A percentile compares a stretch with the other conserved stretches of the same genome.
Conservation (phyloP, 768 basidiomycete genomes). For the Suillus americanus region DNA sequence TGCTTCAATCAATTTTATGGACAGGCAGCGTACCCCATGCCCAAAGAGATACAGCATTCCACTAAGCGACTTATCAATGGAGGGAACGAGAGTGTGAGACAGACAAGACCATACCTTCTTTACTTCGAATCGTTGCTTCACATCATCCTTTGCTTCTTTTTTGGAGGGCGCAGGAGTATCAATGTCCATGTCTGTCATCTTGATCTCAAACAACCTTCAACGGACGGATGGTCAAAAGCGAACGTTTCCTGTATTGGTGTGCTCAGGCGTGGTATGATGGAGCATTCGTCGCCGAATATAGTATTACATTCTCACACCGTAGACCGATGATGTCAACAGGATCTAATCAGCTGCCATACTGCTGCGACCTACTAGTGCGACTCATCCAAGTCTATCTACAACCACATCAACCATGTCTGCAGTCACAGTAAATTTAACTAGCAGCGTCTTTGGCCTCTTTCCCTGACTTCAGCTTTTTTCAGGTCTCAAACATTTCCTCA, state of each 20-base stretch:
- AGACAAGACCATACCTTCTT: constrained; percentile 75
- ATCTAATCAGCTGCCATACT: not conserved
- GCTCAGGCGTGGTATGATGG: not conserved
- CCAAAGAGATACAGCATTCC: constrained; percentile 99
- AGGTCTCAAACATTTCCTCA: constrained; percentile 75
- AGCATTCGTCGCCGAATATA: not conserved
- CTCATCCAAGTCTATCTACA: not conserved
- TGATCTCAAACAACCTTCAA: constrained; percentile 8
- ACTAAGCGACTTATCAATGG: constrained; percentile 47
- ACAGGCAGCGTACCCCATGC: constrained; percentile 77
- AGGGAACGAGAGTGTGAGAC: constrained; percentile 3
- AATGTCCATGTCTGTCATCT: constrained; percentile 72
- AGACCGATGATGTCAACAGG: not conserved
- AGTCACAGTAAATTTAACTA: constrained; percentile 37
- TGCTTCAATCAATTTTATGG: not conserved
- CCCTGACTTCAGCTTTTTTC: not conserved
- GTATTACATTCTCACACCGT: not conserved
- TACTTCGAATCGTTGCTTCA: constrained; percentile 91
- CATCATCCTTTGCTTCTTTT: constrained; percentile 52
- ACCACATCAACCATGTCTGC: constrained; percentile 22
- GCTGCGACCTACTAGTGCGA: too few species aligned
- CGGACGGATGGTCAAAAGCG: not conserved
- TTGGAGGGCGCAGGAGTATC: constrained; percentile 44
- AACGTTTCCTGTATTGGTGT: not conserved
- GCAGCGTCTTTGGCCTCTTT: not conserved